Evolutionary conservation across 495 filamentous ascomycete genomes (phyloP).

Genomic region (Hypoxylon lenormandii): DNA sequence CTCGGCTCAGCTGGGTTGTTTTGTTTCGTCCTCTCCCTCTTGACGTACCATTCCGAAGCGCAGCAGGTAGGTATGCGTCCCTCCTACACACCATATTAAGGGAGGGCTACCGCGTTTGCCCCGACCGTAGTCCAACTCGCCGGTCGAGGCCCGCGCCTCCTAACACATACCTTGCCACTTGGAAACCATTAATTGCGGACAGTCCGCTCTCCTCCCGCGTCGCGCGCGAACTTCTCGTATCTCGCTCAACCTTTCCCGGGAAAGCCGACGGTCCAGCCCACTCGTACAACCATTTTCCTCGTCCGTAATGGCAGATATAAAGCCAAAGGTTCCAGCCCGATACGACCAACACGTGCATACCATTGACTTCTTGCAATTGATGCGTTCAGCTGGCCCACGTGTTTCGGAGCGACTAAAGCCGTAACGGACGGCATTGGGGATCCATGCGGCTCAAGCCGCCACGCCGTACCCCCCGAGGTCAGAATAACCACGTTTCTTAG

Average conservation of each 20-base stretch:
- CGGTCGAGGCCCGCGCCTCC: not conserved
- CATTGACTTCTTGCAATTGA: not conserved
- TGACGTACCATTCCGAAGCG: no score
- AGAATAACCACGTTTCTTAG: constrained; percentile 19
- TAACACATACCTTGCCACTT: not conserved
- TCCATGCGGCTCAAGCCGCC: constrained; percentile 22
- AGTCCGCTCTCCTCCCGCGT: not conserved
- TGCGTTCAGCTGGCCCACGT: constrained; percentile 19
- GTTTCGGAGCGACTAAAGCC: constrained; percentile 15
- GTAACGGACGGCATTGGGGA: not conserved
- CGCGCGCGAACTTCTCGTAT: not conserved
- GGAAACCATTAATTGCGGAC: not conserved
- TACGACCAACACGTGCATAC: not conserved
- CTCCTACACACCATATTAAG: no score
- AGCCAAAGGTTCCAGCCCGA: constrained; percentile 20
- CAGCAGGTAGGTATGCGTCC: not conserved
- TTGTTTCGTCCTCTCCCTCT: no score
- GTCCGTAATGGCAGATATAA: constrained; percentile 7
- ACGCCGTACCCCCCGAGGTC: constrained; percentile 13
- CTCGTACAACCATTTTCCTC: not conserved
- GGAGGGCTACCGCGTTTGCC: no score
- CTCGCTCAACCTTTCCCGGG: not conserved
- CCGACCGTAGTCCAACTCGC: no score
- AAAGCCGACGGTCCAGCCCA: not conserved
- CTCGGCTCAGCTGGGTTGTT: no score